Percentiles rank a stretch among this genome's conserved stretches.
phyloP scores from a whole-genome alignment of 2,329 filamentous ascomycete species.

The Epichloe scottii region DNA sequence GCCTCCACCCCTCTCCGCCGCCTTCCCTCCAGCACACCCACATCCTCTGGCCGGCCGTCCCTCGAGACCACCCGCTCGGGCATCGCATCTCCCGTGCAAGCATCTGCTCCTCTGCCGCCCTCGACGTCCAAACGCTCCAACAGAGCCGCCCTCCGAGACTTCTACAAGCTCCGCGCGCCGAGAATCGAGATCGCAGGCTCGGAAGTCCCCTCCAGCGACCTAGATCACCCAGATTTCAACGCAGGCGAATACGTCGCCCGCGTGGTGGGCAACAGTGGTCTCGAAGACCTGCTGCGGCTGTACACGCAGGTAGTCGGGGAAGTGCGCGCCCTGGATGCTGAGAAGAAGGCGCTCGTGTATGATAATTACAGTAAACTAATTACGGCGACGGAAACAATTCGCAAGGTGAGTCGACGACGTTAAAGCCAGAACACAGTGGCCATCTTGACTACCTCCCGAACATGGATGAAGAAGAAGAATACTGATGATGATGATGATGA shows the following conservation, averaged over 20 bases:
- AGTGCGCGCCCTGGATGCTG: conserved; percentile 80
- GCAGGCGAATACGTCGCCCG: conserved; percentile 54
- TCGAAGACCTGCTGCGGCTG: conserved; percentile 56
- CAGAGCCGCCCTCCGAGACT: conserved; percentile 79
- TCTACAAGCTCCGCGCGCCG: conserved; percentile 63
- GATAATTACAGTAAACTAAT: conserved; percentile 98
- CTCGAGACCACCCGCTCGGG: conserved; percentile 53
- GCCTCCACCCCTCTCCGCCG: conserved; percentile 44
- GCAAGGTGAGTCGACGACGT: conserved; percentile 39
- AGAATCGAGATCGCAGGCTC: conserved; percentile 34
- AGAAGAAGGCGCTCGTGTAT: conserved; percentile 94
- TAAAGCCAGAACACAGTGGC: too few species aligned
- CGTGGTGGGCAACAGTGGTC: conserved; percentile 46
- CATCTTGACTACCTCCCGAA: neutral
- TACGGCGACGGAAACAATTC: conserved; percentile 89
- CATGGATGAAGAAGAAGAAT: neutral
- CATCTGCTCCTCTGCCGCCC: conserved; percentile 23
- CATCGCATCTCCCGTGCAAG: conserved; percentile 36
- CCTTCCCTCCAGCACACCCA: conserved; percentile 47
- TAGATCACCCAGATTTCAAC: conserved; percentile 64
- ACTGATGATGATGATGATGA: neutral
- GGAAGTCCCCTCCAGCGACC: conserved; percentile 53
- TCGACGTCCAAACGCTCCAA: conserved; percentile 45
- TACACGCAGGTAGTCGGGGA: conserved; percentile 66
- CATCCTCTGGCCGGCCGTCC: conserved; percentile 64